Percentiles rank a stretch among this genome's conserved stretches.
Conservation (phyloP, 2,329 filamentous ascomycete genomes). For the Paecilomyces dactylethromorphus region DNA sequence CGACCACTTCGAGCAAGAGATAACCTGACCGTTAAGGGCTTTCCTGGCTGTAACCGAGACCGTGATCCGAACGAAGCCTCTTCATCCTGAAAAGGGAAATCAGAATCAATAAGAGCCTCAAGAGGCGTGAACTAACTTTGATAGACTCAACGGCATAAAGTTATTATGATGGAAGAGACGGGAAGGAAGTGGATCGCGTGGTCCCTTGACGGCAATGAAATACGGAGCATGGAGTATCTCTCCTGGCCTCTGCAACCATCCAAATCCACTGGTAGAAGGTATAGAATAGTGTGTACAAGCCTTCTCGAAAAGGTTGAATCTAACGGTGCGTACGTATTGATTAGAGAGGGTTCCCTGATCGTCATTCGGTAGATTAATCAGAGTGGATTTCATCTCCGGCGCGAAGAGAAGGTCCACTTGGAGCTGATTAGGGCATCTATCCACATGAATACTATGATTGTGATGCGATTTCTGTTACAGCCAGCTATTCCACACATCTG, state of each 20-base stretch:
- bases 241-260: background rate
- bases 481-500: no score
- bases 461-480: background rate
- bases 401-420: background rate
- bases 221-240: background rate
- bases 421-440: background rate
- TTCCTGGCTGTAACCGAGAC: background rate
- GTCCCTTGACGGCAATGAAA: background rate
- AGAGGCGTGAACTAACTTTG: background rate
- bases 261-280: background rate
- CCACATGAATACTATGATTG: background rate
- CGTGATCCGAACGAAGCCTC: background rate
- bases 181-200: background rate
- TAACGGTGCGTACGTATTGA: background rate
- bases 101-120: background rate
- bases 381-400: background rate
- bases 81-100: background rate
- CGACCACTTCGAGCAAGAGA: background rate
- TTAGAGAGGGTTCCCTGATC: background rate
- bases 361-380: background rate
- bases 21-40: background rate
- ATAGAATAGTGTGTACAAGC: background rate
- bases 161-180: background rate
- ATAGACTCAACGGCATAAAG: background rate
- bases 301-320: background rate